These are phyloP conservation scores for Colletotrichum melonis DNA, from an alignment of 2,329 filamentous ascomycete species.

Conservation along the genomic window DNA sequence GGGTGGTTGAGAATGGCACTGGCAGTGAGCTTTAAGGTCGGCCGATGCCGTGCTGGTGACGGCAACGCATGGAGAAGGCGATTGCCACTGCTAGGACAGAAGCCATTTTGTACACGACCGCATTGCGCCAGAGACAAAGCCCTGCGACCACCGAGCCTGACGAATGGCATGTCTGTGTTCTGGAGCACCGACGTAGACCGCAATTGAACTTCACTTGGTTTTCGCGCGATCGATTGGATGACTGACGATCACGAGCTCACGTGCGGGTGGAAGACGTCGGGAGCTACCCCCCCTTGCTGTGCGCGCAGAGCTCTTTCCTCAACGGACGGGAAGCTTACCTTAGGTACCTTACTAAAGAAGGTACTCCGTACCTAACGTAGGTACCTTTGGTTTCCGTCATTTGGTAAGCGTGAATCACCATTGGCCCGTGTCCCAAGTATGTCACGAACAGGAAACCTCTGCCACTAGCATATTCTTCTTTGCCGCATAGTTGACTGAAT, in stretches of 20 bases:
- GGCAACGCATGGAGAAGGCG: neutral
- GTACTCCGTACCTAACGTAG: too few relatives aligned
- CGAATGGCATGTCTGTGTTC: constrained; percentile 6
- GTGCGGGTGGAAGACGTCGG: neutral
- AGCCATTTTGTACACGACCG: neutral
- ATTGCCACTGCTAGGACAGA: neutral
- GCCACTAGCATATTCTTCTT: neutral
- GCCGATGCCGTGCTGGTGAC: constrained; percentile 1
- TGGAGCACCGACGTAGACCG: constrained; percentile 1
- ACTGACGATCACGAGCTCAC: neutral
- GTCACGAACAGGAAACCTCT: neutral
- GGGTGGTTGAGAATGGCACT: neutral
- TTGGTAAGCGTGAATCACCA: neutral
- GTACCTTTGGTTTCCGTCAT: neutral
- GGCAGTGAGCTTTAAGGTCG: neutral
- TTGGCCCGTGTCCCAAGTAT: neutral
- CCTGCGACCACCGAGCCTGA: constrained; percentile 17
- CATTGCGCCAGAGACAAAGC: constrained; percentile 1
- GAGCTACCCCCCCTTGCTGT: neutral
- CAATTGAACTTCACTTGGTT: constrained; percentile 3
- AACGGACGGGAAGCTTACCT: too few relatives aligned
- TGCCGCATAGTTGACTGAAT: neutral
- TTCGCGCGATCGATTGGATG: neutral
- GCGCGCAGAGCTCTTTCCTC: neutral
- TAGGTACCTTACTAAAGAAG: too few relatives aligned